Conservation (phyloP, 805 yeast species). For the Blastobotrys americana region DNA sequence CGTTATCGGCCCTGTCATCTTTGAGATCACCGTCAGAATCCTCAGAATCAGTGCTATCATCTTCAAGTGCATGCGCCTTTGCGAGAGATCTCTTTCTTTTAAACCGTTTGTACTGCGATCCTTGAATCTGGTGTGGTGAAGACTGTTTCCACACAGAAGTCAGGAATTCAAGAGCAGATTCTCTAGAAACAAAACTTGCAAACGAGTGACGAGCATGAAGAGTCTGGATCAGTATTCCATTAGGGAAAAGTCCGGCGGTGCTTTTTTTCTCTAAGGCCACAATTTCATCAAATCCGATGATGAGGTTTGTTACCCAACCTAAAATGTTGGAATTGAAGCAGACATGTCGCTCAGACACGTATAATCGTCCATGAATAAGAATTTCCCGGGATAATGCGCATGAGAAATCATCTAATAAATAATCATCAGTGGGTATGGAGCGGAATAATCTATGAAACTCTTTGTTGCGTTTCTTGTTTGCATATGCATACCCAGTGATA, state of each 20-base stretch:
- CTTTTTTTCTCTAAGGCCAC: conserved; percentile 67
- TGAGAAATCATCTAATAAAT: conserved; percentile 75
- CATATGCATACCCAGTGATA: conserved; percentile 22
- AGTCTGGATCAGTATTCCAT: conserved; percentile 73
- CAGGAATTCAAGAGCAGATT: conserved; percentile 63
- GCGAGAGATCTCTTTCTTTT: conserved; percentile 4
- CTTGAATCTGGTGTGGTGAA: conserved; percentile 28
- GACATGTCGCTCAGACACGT: conserved; percentile 65
- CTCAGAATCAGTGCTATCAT: conserved; percentile 14
- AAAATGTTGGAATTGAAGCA: conserved; percentile 83
- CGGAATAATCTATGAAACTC: conserved; percentile 76
- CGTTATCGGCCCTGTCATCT: not conserved
- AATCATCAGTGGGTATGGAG: conserved; percentile 59
- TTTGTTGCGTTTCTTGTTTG: conserved; percentile 42
- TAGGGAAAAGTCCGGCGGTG: conserved; percentile 86
- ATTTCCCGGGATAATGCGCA: conserved; percentile 89
- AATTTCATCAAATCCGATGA: conserved; percentile 66
- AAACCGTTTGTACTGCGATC: conserved; percentile 4
- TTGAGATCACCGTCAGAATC: not conserved
- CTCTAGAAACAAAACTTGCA: conserved; percentile 83
- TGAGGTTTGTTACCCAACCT: conserved; percentile 84
- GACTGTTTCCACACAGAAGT: conserved; percentile 56
- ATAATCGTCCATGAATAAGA: conserved; percentile 78
- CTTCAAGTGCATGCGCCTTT: conserved; percentile 10
- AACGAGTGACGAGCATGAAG: conserved; percentile 59